Conservation (phyloP, 2,329 filamentous ascomycete species). For the Beauveria pseudobassiana region DNA sequence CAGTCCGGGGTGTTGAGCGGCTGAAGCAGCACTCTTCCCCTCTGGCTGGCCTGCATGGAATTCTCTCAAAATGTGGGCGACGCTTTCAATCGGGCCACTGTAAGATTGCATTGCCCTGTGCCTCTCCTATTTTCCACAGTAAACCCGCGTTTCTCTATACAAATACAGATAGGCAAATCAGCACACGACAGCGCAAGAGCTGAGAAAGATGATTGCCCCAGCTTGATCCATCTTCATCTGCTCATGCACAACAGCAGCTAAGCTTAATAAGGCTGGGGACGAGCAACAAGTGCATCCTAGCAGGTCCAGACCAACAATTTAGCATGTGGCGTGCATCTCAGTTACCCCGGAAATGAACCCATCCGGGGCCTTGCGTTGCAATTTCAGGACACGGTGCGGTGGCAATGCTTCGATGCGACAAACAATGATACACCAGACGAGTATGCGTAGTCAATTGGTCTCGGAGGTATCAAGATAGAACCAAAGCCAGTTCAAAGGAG, state of each 20-base stretch:
- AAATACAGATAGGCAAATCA: background rate
- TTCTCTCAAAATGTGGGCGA: background rate
- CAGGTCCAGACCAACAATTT: background rate
- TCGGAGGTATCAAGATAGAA: too few species aligned
- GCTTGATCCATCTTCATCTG: constrained; percentile 2
- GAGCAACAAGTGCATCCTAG: background rate
- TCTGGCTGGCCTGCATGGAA: background rate
- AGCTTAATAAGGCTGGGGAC: background rate
- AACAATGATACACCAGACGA: too few species aligned
- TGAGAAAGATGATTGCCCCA: background rate
- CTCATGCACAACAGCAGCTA: background rate
- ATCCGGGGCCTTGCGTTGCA: background rate
- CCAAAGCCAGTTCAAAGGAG: too few species aligned
- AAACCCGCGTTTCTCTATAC: background rate
- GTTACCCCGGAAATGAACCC: background rate
- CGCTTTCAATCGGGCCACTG: background rate
- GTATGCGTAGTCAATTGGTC: too few species aligned
- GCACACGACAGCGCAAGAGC: background rate
- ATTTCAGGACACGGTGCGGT: background rate
- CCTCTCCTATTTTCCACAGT: background rate
- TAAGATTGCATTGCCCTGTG: background rate
- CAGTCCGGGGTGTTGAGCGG: background rate
- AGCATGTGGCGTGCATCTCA: background rate
- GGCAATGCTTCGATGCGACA: background rate
- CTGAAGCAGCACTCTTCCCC: background rate